Percentiles rank a stretch among this genome's conserved stretches.
Evolutionary conservation across 495 filamentous ascomycete species (phyloP).

Genomic region (Podospora anserina): DNA sequence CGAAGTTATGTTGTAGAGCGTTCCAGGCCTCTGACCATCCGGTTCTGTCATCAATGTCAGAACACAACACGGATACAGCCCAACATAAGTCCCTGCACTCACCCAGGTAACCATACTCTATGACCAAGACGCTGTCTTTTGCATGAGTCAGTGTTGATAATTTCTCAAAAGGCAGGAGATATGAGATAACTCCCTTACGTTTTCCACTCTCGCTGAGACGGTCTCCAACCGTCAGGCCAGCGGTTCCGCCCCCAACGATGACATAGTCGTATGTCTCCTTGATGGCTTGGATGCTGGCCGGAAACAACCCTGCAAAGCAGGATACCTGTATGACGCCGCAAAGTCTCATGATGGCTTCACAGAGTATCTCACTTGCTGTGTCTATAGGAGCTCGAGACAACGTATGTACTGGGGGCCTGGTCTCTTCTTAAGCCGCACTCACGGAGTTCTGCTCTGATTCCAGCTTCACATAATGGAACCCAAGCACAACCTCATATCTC

Average conservation of each 20-base stretch:
- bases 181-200: conserved; percentile 7
- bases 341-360: not conserved
- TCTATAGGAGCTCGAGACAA: not conserved
- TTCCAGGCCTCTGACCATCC: conserved; percentile 20
- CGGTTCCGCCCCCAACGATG: conserved; percentile 54
- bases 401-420: not conserved
- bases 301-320: not conserved
- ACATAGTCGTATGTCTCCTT: conserved; percentile 40
- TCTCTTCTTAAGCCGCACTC: not conserved
- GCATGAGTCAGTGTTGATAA: not conserved
- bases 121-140: conserved; percentile 40
- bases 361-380: too few relatives aligned
- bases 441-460: not conserved
- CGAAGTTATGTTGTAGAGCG: conserved; percentile 26
- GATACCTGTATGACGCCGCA: not conserved
- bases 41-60: conserved; percentile 13
- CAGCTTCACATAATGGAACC: not conserved
- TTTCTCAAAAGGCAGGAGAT: not conserved
- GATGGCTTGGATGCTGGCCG: not conserved
- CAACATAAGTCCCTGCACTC: not conserved
- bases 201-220: conserved; percentile 34
- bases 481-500: not conserved
- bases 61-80: not conserved
- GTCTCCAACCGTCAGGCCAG: conserved; percentile 49
- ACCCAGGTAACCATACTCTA: conserved; percentile 42